Evolutionary conservation across 2,329 filamentous ascomycete genomes (phyloP).

Genomic region (Chaetomium sp.): DNA sequence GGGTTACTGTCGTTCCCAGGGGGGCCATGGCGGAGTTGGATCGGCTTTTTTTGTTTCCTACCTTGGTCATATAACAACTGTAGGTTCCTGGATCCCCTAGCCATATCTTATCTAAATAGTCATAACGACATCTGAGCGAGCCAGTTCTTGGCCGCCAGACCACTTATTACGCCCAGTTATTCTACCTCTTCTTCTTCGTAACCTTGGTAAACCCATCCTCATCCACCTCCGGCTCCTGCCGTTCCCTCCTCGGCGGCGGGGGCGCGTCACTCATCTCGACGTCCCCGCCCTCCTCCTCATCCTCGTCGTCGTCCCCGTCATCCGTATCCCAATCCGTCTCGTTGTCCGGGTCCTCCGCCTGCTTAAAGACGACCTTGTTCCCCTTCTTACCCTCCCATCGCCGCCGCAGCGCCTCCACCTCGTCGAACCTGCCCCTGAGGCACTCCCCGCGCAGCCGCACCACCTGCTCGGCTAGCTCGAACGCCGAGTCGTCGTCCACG

Average conservation of each 20-base stretch:
- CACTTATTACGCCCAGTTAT: conserved; percentile 11
- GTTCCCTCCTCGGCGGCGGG: conserved; percentile 55
- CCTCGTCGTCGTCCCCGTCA: conserved; percentile 54
- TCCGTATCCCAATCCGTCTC: conserved; percentile 65
- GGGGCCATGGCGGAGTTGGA: conserved; percentile 20
- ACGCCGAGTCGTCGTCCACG: conserved; percentile 85
- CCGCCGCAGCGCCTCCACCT: conserved; percentile 63
- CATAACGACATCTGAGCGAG: neutral
- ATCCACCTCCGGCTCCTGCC: conserved; percentile 70
- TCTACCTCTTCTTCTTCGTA: conserved; percentile 65
- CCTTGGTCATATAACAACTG: neutral
- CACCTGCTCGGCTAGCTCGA: conserved; percentile 72
- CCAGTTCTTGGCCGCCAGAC: neutral
- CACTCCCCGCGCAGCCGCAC: conserved; percentile 67
- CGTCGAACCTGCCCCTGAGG: conserved; percentile 65
- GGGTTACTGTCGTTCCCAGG: neutral
- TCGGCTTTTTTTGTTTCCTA: conserved; percentile 4
- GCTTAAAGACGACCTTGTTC: conserved; percentile 59
- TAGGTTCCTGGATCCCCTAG: neutral
- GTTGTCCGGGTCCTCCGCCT: conserved; percentile 56
- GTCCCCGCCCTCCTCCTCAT: conserved; percentile 56
- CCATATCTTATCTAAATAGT: conserved; percentile 1
- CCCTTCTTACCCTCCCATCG: conserved; percentile 65
- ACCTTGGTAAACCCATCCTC: conserved; percentile 82
- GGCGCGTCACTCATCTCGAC: conserved; percentile 72